A percentile compares a stretch with the other conserved stretches of the same genome.
Conservation (phyloP, 306 rosid species). For the Dalbergia oliveri region DNA sequence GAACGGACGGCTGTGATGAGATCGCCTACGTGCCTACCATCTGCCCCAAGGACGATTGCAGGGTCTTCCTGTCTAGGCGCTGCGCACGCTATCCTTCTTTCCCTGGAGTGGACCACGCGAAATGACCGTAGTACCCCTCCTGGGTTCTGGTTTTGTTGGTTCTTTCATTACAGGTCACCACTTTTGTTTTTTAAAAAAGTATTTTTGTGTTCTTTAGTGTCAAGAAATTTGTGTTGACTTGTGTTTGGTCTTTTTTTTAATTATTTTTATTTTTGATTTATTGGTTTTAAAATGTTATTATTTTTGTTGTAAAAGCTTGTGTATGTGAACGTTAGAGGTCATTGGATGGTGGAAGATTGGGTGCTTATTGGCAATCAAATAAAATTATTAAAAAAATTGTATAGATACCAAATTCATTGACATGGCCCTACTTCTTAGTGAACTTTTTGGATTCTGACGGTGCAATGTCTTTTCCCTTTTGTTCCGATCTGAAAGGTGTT, state of each 20-base stretch:
- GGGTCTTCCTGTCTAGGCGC: slow-evolving; percentile 62
- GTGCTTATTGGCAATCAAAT: slow-evolving; percentile 49
- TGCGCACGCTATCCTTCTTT: slow-evolving; percentile 61
- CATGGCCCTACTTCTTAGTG: neutral
- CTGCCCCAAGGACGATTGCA: slow-evolving; percentile 91
- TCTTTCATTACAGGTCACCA: neutral
- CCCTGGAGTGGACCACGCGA: neutral
- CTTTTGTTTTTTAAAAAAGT: neutral
- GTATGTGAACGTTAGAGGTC: slow-evolving; percentile 40
- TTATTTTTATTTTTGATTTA: neutral
- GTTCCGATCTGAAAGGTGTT: slow-evolving; percentile 11
- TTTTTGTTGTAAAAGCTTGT: slow-evolving; percentile 31
- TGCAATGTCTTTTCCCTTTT: neutral
- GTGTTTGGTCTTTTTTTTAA: neutral
- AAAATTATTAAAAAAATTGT: neutral
- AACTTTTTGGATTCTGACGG: neutral
- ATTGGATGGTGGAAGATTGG: slow-evolving; percentile 59
- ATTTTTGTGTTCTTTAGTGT: neutral
- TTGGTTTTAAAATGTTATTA: slow-evolving; percentile 18
- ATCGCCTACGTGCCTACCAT: slow-evolving; percentile 77
- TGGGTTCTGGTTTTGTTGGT: neutral
- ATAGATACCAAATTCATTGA: slow-evolving; percentile 20
- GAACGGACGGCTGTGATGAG: slow-evolving; percentile 89
- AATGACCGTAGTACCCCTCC: slow-evolving; percentile 28
- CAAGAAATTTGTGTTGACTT: slow-evolving; percentile 35